Evolutionary conservation across 768 basidiomycete species (phyloP).

Genomic region (Pleurotus tuber-regium): DNA sequence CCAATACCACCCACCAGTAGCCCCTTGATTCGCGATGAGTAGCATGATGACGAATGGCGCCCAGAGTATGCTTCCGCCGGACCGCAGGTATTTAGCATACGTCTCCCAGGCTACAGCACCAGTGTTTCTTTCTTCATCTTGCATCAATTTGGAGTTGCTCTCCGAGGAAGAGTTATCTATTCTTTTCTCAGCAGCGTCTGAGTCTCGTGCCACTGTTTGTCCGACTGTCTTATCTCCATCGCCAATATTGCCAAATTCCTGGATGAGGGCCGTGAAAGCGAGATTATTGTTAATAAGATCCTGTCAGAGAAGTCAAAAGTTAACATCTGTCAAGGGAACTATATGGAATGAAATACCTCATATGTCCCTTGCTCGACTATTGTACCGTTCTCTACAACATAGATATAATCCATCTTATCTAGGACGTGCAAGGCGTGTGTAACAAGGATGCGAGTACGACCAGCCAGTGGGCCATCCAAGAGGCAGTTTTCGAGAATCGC

Average conservation of each 20-base stretch:
- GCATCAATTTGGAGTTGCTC: no score
- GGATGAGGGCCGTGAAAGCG: constrained; percentile 15
- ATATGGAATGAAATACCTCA: constrained; percentile 34
- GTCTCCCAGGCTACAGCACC: constrained; percentile 50
- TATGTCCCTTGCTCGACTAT: constrained; percentile 66
- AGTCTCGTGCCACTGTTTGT: no score
- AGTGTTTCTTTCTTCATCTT: constrained; percentile 53
- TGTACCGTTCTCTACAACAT: constrained; percentile 54
- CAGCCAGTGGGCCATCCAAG: constrained; percentile 45
- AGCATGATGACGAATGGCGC: constrained; percentile 44
- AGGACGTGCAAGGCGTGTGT: constrained; percentile 58
- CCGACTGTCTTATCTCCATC: no score
- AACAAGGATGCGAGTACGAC: constrained; percentile 58
- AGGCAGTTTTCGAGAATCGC: constrained; percentile 62
- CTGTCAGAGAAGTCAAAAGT: background rate
- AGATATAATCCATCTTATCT: constrained; percentile 58
- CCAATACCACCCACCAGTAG: constrained; percentile 49
- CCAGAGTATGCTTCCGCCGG: constrained; percentile 50
- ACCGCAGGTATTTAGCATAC: constrained; percentile 46
- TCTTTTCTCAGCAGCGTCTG: no score
- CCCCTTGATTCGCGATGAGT: constrained; percentile 46
- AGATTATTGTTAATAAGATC: background rate
- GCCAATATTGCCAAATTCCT: background rate
- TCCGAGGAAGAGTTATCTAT: no score
- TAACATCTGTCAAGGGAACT: no score